These are phyloP conservation scores for Vaccinium myrtillus DNA, from an alignment of 148 eudicot species.

Conservation along the genomic window DNA sequence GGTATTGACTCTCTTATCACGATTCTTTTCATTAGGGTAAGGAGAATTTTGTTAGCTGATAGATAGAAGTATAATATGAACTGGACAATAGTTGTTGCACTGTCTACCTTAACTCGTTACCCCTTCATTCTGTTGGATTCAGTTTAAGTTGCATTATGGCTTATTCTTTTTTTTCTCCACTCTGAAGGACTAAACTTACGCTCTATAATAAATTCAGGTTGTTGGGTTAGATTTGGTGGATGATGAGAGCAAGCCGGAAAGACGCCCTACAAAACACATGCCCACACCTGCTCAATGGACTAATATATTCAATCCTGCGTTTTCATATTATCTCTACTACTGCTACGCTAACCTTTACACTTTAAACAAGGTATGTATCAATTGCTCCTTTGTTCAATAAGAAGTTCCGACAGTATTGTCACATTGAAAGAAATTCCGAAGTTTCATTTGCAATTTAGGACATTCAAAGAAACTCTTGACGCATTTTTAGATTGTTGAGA, in stretches of 20 bases:
- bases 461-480: not conserved
- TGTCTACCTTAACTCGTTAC: not conserved
- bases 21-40: not conserved
- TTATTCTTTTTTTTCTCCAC: not conserved
- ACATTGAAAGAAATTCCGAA: not conserved
- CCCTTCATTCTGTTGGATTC: not conserved
- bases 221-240: conserved; percentile 98
- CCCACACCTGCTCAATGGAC: conserved; percentile 97
- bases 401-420: not conserved
- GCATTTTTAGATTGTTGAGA: not conserved
- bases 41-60: not conserved
- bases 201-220: conserved; percentile 42
- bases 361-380: conserved; percentile 70
- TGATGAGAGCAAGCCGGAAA: conserved; percentile 98
- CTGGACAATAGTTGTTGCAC: not conserved
- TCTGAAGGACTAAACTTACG: not conserved
- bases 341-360: conserved; percentile 99
- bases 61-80: not conserved
- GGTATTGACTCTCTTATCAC: conserved; percentile 38
- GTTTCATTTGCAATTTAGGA: not conserved
- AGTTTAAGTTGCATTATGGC: conserved; percentile 3
- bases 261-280: conserved; percentile 99
- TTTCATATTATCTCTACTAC: conserved; percentile 84
- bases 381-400: not conserved
- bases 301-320: conserved; percentile 94